Conservation (phyloP, 2,329 filamentous ascomycete genomes). For the Elsinoe ampelina region DNA sequence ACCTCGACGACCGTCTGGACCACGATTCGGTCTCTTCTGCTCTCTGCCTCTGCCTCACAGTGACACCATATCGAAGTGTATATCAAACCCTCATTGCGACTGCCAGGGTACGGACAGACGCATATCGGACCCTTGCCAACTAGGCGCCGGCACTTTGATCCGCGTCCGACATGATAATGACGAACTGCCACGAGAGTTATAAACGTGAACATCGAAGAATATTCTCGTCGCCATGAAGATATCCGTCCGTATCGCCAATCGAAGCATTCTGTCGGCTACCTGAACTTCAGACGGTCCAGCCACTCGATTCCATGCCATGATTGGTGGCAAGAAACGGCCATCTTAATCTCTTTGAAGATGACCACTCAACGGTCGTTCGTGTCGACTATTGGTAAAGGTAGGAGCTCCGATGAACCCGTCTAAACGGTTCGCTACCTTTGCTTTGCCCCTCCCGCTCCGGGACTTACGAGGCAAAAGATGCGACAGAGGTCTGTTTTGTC, state of each 20-base stretch:
- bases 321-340: not conserved
- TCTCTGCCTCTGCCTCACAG: not conserved
- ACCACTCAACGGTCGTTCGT: conserved; percentile 9
- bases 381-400: conserved; percentile 9
- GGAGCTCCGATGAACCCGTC: conserved; percentile 2
- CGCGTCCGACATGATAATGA: not conserved
- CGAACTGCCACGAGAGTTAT: conserved; percentile 6
- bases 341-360: conserved; percentile 8
- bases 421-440: conserved; percentile 1
- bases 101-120: not conserved
- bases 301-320: not conserved
- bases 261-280: not conserved
- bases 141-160: not conserved
- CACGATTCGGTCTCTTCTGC: not conserved
- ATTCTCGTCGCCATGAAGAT: conserved; percentile 2
- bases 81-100: not conserved
- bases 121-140: not conserved
- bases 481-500: not conserved
- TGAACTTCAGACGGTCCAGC: not conserved
- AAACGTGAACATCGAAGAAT: conserved; percentile 11
- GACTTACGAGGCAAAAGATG: not conserved
- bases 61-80: conserved; percentile 2
- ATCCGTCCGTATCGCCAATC: not conserved
- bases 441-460: not conserved
- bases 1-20: not conserved